Base-by-base conservation (phyloP, 2,329 filamentous ascomycete genomes). In the Cladosporium cucumerinum region DNA sequence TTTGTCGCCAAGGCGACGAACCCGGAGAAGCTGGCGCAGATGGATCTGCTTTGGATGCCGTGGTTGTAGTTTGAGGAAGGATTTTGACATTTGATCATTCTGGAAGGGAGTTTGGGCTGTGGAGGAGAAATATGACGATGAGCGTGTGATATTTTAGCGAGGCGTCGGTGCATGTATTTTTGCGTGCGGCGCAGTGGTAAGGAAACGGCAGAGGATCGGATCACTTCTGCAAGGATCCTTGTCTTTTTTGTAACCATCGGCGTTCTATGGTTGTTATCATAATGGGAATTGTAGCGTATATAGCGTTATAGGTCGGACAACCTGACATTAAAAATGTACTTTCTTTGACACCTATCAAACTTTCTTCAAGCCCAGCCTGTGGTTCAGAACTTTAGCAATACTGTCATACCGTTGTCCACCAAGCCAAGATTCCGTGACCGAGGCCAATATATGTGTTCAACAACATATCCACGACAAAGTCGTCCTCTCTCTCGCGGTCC, bases 21-120 rank as follows among this genome's bases (percentile, higher is more conserved):
- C 78, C 95, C 95, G 1, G 88, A 91, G 81, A 93, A 95, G 76
- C 78, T 99, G 78, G 89, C 90, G 52, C 86, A 91, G 78, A 93
- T 91, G 73, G 95, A 99, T 82, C 88, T 93, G 65, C 81, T 99
- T 72, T 99, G 95, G 93, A 98, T 98, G 94, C 89, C 92, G 26
- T 99, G 96, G 81, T 81, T 98, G 74, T 98, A 55, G 48, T 43
- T 12, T 25, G 30, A 39, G 16, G 32, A 39, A 14, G 36, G 5
- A 32, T 4, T 18, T 21, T 25, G 23, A 21, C 8, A n/a, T n/a
- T 10, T n/a, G 30, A n/a, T 16, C 4, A 34, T 58, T 28, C 5
- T 58, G 23, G 16, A 58, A n/a, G 21, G 23, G 25, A 26, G 23
- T 25, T 57, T 43, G 34, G 32, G 30, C 21, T 16, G 39, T n/a